Conservation (phyloP, 306 rosid genomes). For the Quercus robur region DNA sequence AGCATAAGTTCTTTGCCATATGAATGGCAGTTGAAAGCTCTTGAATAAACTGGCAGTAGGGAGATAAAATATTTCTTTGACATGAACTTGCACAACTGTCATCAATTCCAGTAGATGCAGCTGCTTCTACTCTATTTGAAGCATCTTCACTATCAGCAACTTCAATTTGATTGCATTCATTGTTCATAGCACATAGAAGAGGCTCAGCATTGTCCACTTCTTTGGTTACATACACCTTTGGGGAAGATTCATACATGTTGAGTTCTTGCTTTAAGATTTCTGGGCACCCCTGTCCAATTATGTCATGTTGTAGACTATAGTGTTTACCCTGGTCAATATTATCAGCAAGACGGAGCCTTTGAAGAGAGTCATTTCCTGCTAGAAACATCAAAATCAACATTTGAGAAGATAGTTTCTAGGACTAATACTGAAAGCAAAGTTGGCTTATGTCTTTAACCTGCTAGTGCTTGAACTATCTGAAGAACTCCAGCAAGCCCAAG, state of each 20-base stretch:
- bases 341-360: conserved; percentile 71
- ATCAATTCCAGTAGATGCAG: conserved; percentile 56
- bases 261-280: conserved; percentile 30
- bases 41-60: conserved; percentile 32
- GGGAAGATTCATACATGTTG: conserved; percentile 23
- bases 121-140: conserved; percentile 36
- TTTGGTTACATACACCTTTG: conserved; percentile 2
- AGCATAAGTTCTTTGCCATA: conserved; percentile 50
- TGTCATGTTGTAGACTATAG: conserved; percentile 29
- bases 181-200: conserved; percentile 26
- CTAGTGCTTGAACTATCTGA: conserved; percentile 60
- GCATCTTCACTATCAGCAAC: conserved; percentile 86
- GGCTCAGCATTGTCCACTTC: conserved; percentile 40
- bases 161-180: conserved; percentile 45
- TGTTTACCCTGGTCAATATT: conserved; percentile 40
- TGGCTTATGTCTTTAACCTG: conserved; percentile 45
- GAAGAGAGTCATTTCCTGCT: conserved; percentile 58
- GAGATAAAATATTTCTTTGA: conserved; percentile 40
- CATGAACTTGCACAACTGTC: conserved; percentile 64
- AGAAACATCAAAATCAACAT: conserved; percentile 3
- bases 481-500: conserved; percentile 72
- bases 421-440: conserved; percentile 6
- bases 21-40: conserved; percentile 59
- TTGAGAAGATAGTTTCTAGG: not conserved
- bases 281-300: conserved; percentile 25